These are phyloP conservation scores for Cercospora janseana DNA, from an alignment of 2,329 filamentous ascomycete genomes.

Conservation along the genomic window DNA sequence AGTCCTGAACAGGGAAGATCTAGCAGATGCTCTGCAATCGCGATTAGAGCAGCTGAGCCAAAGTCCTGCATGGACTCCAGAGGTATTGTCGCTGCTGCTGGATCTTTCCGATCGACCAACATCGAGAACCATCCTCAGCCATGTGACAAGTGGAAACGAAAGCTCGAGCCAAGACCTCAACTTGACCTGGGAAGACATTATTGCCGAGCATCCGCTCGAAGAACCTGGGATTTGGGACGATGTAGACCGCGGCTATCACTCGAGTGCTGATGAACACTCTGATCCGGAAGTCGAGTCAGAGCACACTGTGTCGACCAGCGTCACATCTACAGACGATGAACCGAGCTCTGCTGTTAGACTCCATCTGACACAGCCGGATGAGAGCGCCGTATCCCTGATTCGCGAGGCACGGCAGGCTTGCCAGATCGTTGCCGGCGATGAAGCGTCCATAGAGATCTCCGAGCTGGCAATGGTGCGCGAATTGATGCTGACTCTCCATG, in stretches of 20 bases:
- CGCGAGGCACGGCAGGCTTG: slow-evolving; percentile 27
- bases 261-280: slow-evolving; percentile 59
- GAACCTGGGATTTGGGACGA: slow-evolving; percentile 68
- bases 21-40: slow-evolving; percentile 66
- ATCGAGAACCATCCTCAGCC: slow-evolving; percentile 63
- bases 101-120: slow-evolving; percentile 78
- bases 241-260: slow-evolving; percentile 64
- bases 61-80: slow-evolving; percentile 68
- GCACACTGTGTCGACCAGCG: slow-evolving; percentile 33
- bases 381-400: slow-evolving; percentile 40
- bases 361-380: slow-evolving; percentile 35
- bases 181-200: slow-evolving; percentile 79
- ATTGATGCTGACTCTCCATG: slow-evolving; percentile 79
- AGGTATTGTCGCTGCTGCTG: slow-evolving; percentile 74
- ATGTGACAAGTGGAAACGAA: slow-evolving; percentile 50
- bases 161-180: slow-evolving; percentile 24
- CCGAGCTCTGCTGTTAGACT: slow-evolving; percentile 36
- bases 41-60: slow-evolving; percentile 60
- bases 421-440: neutral
- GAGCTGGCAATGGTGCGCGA: slow-evolving; percentile 76
- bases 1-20: slow-evolving; percentile 72
- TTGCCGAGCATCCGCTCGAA: slow-evolving; percentile 71
- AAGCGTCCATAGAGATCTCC: slow-evolving; percentile 47
- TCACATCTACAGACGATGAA: slow-evolving; percentile 43
- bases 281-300: slow-evolving; percentile 36